phyloP scores from a whole-genome alignment of 768 basidiomycete species.

The Tricholoma saponaceum region DNA sequence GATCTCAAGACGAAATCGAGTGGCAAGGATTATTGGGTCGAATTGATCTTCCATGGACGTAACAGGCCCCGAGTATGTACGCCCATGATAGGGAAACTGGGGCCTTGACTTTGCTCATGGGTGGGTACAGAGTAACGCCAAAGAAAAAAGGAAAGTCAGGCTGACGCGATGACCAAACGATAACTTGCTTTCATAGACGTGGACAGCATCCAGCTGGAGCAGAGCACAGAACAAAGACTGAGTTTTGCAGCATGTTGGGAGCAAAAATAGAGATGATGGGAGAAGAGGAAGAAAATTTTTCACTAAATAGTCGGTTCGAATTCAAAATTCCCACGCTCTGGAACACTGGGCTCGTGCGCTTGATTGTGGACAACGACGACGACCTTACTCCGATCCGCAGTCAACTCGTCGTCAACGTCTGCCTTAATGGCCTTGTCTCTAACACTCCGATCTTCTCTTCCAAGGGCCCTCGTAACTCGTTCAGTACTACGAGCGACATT shows the following conservation, averaged over 20 bases:
- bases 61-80: conserved; percentile 55
- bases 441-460: conserved; percentile 47
- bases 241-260: too few relatives aligned
- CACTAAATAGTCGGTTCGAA: too few relatives aligned
- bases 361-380: conserved; percentile 4
- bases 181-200: too few relatives aligned
- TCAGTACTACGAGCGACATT: conserved; percentile 34
- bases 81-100: conserved; percentile 36
- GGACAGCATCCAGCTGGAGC: too few relatives aligned
- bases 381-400: not conserved
- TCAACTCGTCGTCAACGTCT: conserved; percentile 14
- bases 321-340: conserved; percentile 8
- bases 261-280: too few relatives aligned
- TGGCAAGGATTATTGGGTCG: conserved; percentile 38
- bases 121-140: not conserved
- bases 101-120: conserved; percentile 70
- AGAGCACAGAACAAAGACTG: too few relatives aligned
- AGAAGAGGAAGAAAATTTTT: not conserved
- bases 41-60: conserved; percentile 66
- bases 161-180: too few relatives aligned
- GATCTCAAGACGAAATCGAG: conserved; percentile 52
- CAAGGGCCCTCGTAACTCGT: conserved; percentile 40
- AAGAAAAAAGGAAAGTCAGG: too few relatives aligned
- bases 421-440: conserved; percentile 46
- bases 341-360: conserved; percentile 13